Evolutionary conservation across 1,139 yeast genomes (phyloP).

Genomic region (Protomyces lactucae-debilis): DNA sequence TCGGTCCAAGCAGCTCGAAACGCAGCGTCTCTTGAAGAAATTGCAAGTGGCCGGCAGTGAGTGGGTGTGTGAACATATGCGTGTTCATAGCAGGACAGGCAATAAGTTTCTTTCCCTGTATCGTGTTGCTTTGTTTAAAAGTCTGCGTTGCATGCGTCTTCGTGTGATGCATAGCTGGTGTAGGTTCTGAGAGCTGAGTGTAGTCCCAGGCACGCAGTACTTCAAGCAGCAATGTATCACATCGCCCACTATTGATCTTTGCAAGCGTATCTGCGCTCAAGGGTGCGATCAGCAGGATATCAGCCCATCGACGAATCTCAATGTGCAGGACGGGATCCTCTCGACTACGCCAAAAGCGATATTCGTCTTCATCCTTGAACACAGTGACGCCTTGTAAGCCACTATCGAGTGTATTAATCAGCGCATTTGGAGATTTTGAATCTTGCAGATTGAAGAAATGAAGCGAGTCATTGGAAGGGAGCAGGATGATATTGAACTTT

Average conservation of each 20-base stretch:
- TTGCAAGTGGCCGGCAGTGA: constrained; percentile 75
- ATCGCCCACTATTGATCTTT: constrained; percentile 81
- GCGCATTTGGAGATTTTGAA: constrained; percentile 79
- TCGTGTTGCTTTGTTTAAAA: background rate
- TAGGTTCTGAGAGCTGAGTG: constrained; percentile 35
- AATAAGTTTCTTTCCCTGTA: constrained; percentile 44
- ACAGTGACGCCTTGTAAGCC: constrained; percentile 71
- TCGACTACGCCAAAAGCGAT: constrained; percentile 53
- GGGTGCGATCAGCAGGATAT: constrained; percentile 83
- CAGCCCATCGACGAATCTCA: constrained; percentile 93
- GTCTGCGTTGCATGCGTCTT: background rate
- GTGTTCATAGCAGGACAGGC: constrained; percentile 98
- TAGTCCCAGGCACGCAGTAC: constrained; percentile 91
- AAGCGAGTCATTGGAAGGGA: constrained; percentile 65
- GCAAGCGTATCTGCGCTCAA: constrained; percentile 90
- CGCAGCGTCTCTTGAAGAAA: constrained; percentile 58
- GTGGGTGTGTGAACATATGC: constrained; percentile 89
- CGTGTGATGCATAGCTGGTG: background rate
- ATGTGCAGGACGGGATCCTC: constrained; percentile 76
- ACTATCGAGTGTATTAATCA: constrained; percentile 72
- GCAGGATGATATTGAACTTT: constrained; percentile 52
- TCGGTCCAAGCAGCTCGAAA: constrained; percentile 79
- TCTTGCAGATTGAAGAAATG: constrained; percentile 49
- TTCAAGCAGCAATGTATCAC: constrained; percentile 78
- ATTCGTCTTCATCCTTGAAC: constrained; percentile 92